phyloP scores from a whole-genome alignment of 148 eudicot genomes.

The Agrostemma githago region DNA sequence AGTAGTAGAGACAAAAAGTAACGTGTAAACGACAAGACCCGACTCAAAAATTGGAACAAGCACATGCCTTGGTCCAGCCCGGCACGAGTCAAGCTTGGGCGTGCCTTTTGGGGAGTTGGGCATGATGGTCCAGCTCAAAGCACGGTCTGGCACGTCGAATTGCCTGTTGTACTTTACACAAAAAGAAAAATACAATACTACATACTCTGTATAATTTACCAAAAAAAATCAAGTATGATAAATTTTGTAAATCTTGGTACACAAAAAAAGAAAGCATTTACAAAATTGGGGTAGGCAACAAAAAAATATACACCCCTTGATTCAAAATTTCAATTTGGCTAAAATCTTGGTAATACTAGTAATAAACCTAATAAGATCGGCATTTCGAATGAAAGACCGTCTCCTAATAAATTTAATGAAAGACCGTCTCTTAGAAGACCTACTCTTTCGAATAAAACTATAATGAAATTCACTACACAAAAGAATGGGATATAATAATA shows the following conservation, averaged over 20 bases:
- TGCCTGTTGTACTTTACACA: no score
- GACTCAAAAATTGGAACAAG: no score
- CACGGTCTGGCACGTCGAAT: no score
- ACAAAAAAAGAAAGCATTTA: constrained; percentile 17
- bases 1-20: no score
- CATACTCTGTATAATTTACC: not conserved
- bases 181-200: not conserved
- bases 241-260: constrained; percentile 15
- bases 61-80: no score
- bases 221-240: constrained; percentile 19
- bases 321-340: not conserved
- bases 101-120: no score
- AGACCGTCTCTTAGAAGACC: not conserved
- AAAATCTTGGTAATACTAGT: not conserved
- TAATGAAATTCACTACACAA: constrained; percentile 18
- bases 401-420: not conserved
- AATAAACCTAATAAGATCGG: no score
- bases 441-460: not conserved
- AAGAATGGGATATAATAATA: constrained; percentile 24
- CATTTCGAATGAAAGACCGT: no score
- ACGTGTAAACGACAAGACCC: no score
- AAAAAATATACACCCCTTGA: constrained; percentile 17
- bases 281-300: constrained; percentile 8
- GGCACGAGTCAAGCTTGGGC: no score
- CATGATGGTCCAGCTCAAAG: no score